Percentiles rank a stretch among this genome's conserved stretches.
Evolutionary conservation across 371 early-diverging fungal genomes (phyloP).

Genomic region (Lichtheimia ramosa): DNA sequence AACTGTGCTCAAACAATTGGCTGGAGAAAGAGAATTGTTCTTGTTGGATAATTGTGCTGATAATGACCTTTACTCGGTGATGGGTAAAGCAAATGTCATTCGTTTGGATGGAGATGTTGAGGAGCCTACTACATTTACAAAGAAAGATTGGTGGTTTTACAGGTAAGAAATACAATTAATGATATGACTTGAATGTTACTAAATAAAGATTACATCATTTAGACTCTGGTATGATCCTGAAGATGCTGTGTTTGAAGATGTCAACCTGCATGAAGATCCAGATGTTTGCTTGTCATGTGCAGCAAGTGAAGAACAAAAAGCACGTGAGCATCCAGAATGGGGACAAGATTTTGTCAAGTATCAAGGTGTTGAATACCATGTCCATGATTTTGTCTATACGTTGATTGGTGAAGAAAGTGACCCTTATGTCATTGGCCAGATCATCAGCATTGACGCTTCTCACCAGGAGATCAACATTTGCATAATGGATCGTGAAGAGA

Average conservation of each 20-base stretch:
- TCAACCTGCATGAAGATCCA: constrained; percentile 23
- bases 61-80: constrained; percentile 27
- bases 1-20: constrained; percentile 49
- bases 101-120: constrained; percentile 25
- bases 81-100: constrained; percentile 39
- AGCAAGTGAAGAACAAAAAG: constrained; percentile 4
- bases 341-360: constrained; percentile 12
- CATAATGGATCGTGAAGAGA: background rate
- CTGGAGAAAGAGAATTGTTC: constrained; percentile 48
- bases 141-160: constrained; percentile 26
- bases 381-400: constrained; percentile 45
- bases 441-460: constrained; percentile 18
- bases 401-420: constrained; percentile 26
- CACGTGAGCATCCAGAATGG: background rate
- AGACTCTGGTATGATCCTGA: constrained; percentile 46
- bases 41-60: constrained; percentile 47
- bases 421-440: constrained; percentile 51
- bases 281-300: constrained; percentile 26
- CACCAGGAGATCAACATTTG: background rate
- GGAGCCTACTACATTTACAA: constrained; percentile 25
- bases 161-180: constrained; percentile 6
- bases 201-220: background rate
- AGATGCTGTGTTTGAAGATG: constrained; percentile 43
- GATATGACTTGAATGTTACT: background rate
- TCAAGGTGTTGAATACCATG: constrained; percentile 39